Percentiles rank a stretch among this genome's conserved stretches.
Conservation (phyloP, 768 basidiomycete genomes). For the Boletus tomentosulus region DNA sequence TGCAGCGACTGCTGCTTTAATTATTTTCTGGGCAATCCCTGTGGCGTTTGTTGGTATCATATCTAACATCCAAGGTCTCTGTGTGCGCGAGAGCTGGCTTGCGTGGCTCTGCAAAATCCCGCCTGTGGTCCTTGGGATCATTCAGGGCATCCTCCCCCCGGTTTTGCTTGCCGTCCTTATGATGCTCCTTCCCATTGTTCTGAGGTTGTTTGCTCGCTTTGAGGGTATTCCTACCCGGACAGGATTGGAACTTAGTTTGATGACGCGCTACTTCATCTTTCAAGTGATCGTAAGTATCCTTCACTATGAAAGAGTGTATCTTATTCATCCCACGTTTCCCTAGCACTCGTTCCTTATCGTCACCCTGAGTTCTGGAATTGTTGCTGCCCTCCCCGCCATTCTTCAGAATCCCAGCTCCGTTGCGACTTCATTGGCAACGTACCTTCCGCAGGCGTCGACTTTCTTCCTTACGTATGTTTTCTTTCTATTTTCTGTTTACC, state of each 20-base stretch:
- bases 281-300: constrained; percentile 71
- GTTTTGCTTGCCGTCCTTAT: constrained; percentile 86
- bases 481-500: neutral
- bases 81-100: constrained; percentile 62
- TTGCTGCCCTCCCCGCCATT: constrained; percentile 62
- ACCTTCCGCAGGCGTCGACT: constrained; percentile 79
- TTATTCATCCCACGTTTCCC: neutral
- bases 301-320: neutral
- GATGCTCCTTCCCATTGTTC: constrained; percentile 81
- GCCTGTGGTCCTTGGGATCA: constrained; percentile 65
- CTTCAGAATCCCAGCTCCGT: constrained; percentile 64
- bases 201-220: constrained; percentile 75
- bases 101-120: constrained; percentile 81
- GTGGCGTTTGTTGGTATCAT: constrained; percentile 82
- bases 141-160: constrained; percentile 86
- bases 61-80: constrained; percentile 75
- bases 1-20: constrained; percentile 70
- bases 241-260: constrained; percentile 82
- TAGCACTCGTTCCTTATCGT: constrained; percentile 94
- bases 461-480: constrained; percentile 79
- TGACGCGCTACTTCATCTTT: constrained; percentile 91
- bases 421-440: constrained; percentile 66
- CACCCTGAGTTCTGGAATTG: constrained; percentile 78
- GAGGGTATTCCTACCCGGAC: constrained; percentile 88
- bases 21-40: constrained; percentile 87